Base-by-base conservation (phyloP, 768 basidiomycete genomes). In the Tulasnella sp. region DNA sequence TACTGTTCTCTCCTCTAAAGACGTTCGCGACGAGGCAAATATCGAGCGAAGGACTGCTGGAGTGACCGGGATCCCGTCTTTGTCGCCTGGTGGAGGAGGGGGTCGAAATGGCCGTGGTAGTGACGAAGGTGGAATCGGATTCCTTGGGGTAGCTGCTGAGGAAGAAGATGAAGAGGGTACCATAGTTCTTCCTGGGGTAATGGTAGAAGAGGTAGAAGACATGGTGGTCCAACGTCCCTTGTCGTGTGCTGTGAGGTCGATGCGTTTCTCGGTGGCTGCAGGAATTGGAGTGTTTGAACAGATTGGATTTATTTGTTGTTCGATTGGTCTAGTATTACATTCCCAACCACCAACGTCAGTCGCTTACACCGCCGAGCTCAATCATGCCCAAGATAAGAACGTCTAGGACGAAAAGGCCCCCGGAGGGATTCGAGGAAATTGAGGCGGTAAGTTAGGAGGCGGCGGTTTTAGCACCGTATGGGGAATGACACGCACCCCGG, bases 351-450 rank as follows among this genome's bases (percentile, higher is more conserved):
- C 58, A 64, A 64, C 58, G 58, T 64, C 11, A 22, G 54, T 31
- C 54, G 22, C 19, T 22, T 31, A 19, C 22, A 14, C 19, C 68
- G 3, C 19, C 9, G 15, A 9, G 12, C 7, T 31, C 42, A 39
- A 82, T 81, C 77, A 97, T 98, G 96, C 96, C 96, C 45, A 97
- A 93, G 85, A 96, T 98, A 82, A 89, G 89, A 80, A 98, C 96
- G 64, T 90, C 90, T 58, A 90, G 96, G 80, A 98, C 97, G 3
- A 98, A 96, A 87, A 88, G 89, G 72, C 95, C 96, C 54, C 97
- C 97, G 75, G 96, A 97, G 83, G 97, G 97, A 15, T 98, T 88
- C 80, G 97, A 99, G 82, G 96, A 98, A 79, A 94, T 98, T 67
- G 95, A 94, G 82, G 84, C 85, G 64, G 93, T 93, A 80, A 29